phyloP scores from a whole-genome alignment of 768 basidiomycete genomes.

The Amanita inopinata region DNA sequence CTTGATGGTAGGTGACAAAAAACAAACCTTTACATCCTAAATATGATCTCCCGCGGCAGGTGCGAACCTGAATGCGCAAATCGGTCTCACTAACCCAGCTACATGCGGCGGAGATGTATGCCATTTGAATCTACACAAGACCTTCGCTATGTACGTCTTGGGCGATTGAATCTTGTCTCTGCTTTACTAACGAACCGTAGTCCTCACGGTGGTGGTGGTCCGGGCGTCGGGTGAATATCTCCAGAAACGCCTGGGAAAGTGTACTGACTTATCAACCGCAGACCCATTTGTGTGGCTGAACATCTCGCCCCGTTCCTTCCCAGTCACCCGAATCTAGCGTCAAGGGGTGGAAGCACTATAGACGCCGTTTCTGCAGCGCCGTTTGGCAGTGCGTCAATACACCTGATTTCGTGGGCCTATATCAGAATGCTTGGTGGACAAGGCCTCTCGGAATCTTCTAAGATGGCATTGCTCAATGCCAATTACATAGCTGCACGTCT shows the following conservation, averaged over 20 bases:
- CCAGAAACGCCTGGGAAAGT: slow-evolving; percentile 6
- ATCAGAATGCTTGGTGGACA: slow-evolving; percentile 98
- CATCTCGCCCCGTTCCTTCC: slow-evolving; percentile 95
- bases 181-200: slow-evolving; percentile 24
- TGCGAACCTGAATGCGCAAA: slow-evolving; percentile 91
- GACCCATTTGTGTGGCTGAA: slow-evolving; percentile 88
- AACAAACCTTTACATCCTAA: no score
- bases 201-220: slow-evolving; percentile 96
- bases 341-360: slow-evolving; percentile 64
- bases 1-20: slow-evolving; percentile 81
- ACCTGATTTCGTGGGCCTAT: slow-evolving; percentile 97
- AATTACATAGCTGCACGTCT: slow-evolving; percentile 96
- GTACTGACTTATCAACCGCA: slow-evolving; percentile 16
- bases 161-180: slow-evolving; percentile 4
- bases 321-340: slow-evolving; percentile 65
- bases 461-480: slow-evolving; percentile 84
- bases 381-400: slow-evolving; percentile 91
- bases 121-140: slow-evolving; percentile 97
- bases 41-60: no score
- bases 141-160: slow-evolving; percentile 76
- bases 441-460: slow-evolving; percentile 79
- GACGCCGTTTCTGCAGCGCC: slow-evolving; percentile 87
- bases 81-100: slow-evolving; percentile 87
- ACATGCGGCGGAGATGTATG: slow-evolving; percentile 97
- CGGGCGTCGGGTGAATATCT: slow-evolving; percentile 73